Evolutionary conservation across 108 stramenopile species (phyloP).

Genomic region (Nannochloropsis salina): DNA sequence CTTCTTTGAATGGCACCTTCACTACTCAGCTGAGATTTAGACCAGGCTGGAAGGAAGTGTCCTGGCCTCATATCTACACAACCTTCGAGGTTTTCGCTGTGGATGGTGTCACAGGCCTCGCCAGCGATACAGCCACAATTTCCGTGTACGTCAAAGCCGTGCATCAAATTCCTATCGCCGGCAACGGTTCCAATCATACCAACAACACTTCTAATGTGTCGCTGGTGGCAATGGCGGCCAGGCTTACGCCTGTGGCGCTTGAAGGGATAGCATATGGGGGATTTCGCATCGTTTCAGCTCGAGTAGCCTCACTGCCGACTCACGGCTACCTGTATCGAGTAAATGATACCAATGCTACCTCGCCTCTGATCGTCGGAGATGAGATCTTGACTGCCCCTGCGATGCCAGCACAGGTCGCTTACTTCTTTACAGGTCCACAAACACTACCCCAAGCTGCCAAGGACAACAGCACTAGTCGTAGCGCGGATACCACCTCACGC

Average conservation of each 20-base stretch:
- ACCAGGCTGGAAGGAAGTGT: neutral
- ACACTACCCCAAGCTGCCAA: neutral
- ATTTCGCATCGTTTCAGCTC: neutral
- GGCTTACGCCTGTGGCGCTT: neutral
- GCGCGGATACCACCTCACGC: neutral
- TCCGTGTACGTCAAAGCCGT: neutral
- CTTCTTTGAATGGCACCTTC: neutral
- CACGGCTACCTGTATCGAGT: neutral
- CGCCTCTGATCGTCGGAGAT: neutral
- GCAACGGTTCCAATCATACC: neutral
- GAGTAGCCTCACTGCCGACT: neutral
- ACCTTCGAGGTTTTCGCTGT: neutral
- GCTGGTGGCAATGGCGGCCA: neutral
- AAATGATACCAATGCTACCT: neutral
- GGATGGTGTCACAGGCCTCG: neutral
- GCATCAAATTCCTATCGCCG: neutral
- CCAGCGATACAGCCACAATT: neutral
- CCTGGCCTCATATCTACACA: neutral
- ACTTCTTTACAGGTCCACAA: conserved; percentile 11
- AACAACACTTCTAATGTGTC: neutral
- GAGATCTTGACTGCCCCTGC: neutral
- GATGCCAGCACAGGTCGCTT: neutral
- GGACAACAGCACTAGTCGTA: neutral
- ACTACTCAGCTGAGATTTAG: neutral
- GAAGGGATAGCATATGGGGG: neutral